Base-by-base conservation (phyloP, 2,329 filamentous ascomycete species). In the Ilyonectria mors-panacis region DNA sequence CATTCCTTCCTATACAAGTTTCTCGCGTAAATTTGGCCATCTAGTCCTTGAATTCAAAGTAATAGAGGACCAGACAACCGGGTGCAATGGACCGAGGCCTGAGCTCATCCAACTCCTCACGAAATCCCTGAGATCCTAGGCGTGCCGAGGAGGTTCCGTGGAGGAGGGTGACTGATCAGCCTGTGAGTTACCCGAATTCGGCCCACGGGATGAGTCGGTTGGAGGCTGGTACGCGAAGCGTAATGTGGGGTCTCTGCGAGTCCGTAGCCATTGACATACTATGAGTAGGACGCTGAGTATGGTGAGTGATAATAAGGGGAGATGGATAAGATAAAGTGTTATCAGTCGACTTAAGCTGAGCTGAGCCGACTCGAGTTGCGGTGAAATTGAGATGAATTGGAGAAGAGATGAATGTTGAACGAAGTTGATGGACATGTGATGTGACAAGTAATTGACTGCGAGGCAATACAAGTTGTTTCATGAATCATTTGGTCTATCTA, bases 171-270 rank as follows among this genome's bases (percentile, higher is more conserved):
- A 68, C 39, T 0, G 63, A 63, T 15, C 66, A 54, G 19, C 59
- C 59, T 0, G 45, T 35, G 7, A 51, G 53, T 9, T 57, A 63
- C 2, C 68, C 63, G 26, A 60, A 69, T 23, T 67, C 60, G 4
- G 70, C 65, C 65, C 68, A 70, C 44, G 65, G 59, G 28, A 68
- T 54, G 19, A 69, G 63, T 26, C 65, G 61, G 15, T 60, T 63
- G 3, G 68, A 63, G n/a, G 44, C 45, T 5, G 68, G 63, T n/a
- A 60, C 51, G 8, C 50, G 60, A 39, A 68, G 65, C 12, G 37
- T 26, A 6, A 56, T 15, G 19, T 55, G 21, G 6, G 8, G 35
- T 50, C 55, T 60, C 19, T 48, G 10, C 26, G 33, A 56, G 7
- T 56, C 33, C 54, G 63, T 26, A 60, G 33, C 33, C 63, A 60